Evolutionary conservation across 495 filamentous ascomycete species (phyloP).

Genomic region (Barbatosphaeria neglecta): DNA sequence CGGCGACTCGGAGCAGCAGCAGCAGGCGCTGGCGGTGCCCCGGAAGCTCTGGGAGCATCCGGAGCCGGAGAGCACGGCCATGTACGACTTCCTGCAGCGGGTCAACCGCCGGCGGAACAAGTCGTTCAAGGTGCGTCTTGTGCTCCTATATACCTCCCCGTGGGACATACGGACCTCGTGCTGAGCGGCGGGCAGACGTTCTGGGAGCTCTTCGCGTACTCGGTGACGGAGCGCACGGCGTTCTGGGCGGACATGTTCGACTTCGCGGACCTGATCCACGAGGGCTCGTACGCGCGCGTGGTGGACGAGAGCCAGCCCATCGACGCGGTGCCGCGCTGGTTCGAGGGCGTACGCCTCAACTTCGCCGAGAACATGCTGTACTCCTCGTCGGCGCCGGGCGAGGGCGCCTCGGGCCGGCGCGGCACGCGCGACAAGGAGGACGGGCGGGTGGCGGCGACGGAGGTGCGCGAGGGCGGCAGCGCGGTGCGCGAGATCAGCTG

Average conservation of each 20-base stretch:
- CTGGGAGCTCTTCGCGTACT: slow-evolving; percentile 53
- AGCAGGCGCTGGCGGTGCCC: slow-evolving; percentile 14
- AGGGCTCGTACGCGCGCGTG: slow-evolving; percentile 44
- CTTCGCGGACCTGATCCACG: slow-evolving; percentile 45
- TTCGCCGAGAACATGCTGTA: slow-evolving; percentile 55
- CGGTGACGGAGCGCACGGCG: slow-evolving; percentile 42
- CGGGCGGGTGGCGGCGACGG: slow-evolving; percentile 52
- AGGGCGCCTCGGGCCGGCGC: slow-evolving; percentile 12
- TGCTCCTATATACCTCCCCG: neutral
- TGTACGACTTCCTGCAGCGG: slow-evolving; percentile 39
- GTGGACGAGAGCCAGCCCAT: slow-evolving; percentile 58
- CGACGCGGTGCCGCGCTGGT: slow-evolving; percentile 57
- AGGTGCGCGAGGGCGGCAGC: slow-evolving; percentile 56
- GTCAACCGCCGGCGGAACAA: slow-evolving; percentile 32
- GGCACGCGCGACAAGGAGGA: slow-evolving; percentile 53
- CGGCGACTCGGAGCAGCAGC: neutral
- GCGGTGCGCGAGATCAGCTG: slow-evolving; percentile 50
- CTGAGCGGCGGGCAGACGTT: slow-evolving; percentile 35
- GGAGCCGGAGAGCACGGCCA: slow-evolving; percentile 36
- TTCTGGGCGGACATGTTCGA: slow-evolving; percentile 61
- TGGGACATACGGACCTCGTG: neutral
- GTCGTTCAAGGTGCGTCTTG: slow-evolving; percentile 33
- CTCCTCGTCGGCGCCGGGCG: slow-evolving; percentile 20
- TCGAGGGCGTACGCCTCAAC: slow-evolving; percentile 51
- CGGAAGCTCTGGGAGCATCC: slow-evolving; percentile 49